phyloP scores from a whole-genome alignment of 2,329 filamentous ascomycete species.

The Penicillium occitanis region DNA sequence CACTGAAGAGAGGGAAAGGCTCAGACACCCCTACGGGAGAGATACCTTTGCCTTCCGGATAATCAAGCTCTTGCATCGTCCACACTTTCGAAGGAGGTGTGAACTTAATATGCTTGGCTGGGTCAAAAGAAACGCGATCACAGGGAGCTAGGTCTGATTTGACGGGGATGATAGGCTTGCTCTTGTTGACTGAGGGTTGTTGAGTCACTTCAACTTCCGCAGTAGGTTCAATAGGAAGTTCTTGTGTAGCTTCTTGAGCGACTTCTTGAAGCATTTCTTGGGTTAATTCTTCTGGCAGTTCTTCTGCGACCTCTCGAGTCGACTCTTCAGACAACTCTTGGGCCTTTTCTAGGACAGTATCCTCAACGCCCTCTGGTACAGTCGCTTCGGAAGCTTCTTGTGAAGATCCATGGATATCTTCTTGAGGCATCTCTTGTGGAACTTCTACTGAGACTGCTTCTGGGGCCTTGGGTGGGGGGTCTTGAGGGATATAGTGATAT shows the following conservation, averaged over 20 bases:
- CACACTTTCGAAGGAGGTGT: slow-evolving; percentile 52
- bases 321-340: neutral
- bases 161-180: slow-evolving; percentile 33
- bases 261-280: neutral
- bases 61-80: slow-evolving; percentile 63
- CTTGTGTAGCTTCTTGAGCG: slow-evolving; percentile 1
- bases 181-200: slow-evolving; percentile 27
- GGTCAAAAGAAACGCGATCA: slow-evolving; percentile 49
- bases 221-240: neutral
- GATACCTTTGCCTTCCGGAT: slow-evolving; percentile 56
- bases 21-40: slow-evolving; percentile 65
- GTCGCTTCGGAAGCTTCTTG: neutral
- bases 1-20: slow-evolving; percentile 63
- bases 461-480: neutral
- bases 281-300: neutral
- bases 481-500: slow-evolving; percentile 1
- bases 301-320: neutral
- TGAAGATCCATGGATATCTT: neutral
- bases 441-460: neutral
- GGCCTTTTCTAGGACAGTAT: neutral
- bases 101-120: slow-evolving; percentile 57
- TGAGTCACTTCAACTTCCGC: slow-evolving; percentile 12
- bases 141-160: slow-evolving; percentile 26
- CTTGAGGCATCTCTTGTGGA: neutral
- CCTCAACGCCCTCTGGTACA: neutral